Percentiles rank a stretch among this genome's conserved stretches.
Conservation (phyloP, 257 asterid species). For the Fraxinus cuspidata region DNA sequence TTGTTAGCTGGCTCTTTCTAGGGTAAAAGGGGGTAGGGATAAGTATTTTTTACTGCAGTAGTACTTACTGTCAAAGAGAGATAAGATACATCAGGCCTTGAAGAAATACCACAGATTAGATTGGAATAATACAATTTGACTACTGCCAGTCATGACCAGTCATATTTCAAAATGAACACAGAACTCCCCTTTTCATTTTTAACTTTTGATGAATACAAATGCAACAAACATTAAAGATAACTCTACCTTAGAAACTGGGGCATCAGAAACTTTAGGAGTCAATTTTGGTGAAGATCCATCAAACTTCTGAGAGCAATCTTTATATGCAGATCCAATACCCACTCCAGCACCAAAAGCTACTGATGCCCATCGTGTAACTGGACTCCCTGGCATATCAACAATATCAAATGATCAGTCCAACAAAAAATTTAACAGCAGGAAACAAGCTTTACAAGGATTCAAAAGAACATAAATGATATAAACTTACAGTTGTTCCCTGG, state of each 20-base stretch:
- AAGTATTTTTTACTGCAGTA: background rate
- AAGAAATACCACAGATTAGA: background rate
- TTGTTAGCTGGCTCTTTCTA: background rate
- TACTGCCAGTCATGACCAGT: background rate
- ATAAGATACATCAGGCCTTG: background rate
- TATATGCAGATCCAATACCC: conserved; percentile 86
- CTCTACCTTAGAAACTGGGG: conserved; percentile 53
- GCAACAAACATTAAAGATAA: background rate
- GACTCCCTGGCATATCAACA: conserved; percentile 64
- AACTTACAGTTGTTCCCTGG: background rate
- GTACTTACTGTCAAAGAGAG: background rate
- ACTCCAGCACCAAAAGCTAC: conserved; percentile 85
- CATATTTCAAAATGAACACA: background rate
- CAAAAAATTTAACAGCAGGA: background rate
- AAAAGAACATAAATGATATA: background rate
- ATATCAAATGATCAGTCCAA: background rate
- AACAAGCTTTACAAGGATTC: background rate
- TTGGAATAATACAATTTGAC: background rate
- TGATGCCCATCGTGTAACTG: conserved; percentile 89
- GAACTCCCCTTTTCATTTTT: background rate
- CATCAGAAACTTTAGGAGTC: conserved; percentile 36
- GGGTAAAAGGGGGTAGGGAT: background rate
- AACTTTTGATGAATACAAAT: background rate
- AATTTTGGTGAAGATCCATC: conserved; percentile 48
- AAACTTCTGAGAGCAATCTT: conserved; percentile 69